Base-by-base conservation (phyloP, 331 rosid genomes). In the Ulmus americana region DNA sequence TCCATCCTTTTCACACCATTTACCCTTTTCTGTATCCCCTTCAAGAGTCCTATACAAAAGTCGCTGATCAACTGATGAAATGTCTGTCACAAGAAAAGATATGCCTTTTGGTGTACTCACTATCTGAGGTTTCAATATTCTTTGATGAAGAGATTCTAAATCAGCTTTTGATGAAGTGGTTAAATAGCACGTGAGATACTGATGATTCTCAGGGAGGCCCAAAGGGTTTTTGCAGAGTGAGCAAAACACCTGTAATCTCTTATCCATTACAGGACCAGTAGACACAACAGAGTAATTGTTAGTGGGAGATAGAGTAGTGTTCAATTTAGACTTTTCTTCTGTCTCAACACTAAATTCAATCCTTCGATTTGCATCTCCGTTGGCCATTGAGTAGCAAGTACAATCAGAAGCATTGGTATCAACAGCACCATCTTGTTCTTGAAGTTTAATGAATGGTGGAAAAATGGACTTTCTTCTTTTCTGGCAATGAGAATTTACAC, bases 1-100 rank as follows among this genome's bases (percentile, higher is more conserved):
- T 45, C 98, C 98, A 74, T 88, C 98, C 74, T 86, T 86, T 59
- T 67, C 79, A 71, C 88, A 82, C 98, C 98, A 92, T 68, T 78
- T 73, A 47, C 94, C 86, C 68, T 68, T 77, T 54, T 79, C 86
- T 6, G 65, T 54, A 64, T 71, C 64, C 68, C 74, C 71, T 45
- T 67, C 72, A 49, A 71, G 64, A 65, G 67, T 74, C 66, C 80
- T 73, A 47, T 68, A 67, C 45, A 48, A 77, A 65, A 89, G 66
- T 28, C 73, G 79, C 64, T 73, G 84, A 79, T 85, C 73, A 39
- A 92, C 82, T 42, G 63, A 83, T 62, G 83, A 73, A 68, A 66
- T 68, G 59, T 90, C 88, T 48, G 95, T 85, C 45, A 86, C 51
- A 49, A 92, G 56, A 69, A 89, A 75, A 9, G 74, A 83, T 50